Base-by-base conservation (phyloP, 1,139 yeast species). In the Sugiyamaella pinicola region DNA sequence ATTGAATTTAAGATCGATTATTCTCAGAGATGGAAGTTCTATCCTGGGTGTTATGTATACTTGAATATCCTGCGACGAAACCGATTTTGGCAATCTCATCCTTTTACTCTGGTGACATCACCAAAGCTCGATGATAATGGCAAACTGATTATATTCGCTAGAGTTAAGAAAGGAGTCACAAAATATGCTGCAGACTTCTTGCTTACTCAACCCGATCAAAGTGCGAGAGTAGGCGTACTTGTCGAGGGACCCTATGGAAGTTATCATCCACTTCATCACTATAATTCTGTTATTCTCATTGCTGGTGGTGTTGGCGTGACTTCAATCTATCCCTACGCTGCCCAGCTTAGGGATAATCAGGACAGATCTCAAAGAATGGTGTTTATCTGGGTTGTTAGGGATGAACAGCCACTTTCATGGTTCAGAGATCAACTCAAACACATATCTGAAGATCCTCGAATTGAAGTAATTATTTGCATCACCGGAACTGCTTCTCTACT, bases 261-360 rank as follows among this genome's bases (percentile, higher is more conserved):
- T 61, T 60, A 71, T 61, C 60, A 80, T 55, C 75, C 85, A 66
- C 54, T 80, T 53, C 74, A 75, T 53, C 76, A 76, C 53, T 83
- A 77, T 62, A 81, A 80, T 52, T 77, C 76, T 45, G 68, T 74
- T 3, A 66, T 82, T 8, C 72, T 83, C 49, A 58, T 83, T 49
- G 80, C 82, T 3, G 84, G 87, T 61, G 88, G 89, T 52, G 83
- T 83, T 59, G 93, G 91, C 63, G 73, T 85, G 54, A 84, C 91
- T 1, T 83, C 83, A 4, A 50, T 56, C 5, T 53, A 54, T 34
- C 55, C 67, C 1, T 67, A 68, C 50, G 63, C 69, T 8, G 57
- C 61, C 40, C 49, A 53, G 26, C 48, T 62, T n/a, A 28, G 49
- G 10, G 40, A 15, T 54, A 42, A 74, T 69, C 55, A 22, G n/a